Percentiles rank a stretch among this genome's conserved stretches.
Evolutionary conservation across 305 asterid species (phyloP).

Genomic region (Fraxinus ornus): DNA sequence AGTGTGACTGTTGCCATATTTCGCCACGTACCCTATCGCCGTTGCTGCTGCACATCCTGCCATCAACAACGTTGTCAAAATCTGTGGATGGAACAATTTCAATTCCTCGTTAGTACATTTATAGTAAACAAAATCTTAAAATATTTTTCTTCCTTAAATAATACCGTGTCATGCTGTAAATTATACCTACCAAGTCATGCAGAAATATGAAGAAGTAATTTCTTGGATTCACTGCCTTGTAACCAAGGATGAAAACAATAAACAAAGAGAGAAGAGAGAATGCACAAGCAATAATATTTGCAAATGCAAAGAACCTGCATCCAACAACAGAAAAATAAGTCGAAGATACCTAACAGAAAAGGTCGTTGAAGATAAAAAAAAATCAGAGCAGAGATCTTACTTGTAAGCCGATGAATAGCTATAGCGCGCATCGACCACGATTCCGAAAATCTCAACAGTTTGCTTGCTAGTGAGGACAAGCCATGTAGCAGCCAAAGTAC

Average conservation of each 20-base stretch:
- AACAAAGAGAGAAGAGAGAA: constrained; percentile 38
- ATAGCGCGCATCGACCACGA: constrained; percentile 40
- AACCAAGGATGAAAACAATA: constrained; percentile 20
- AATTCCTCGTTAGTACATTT: not conserved
- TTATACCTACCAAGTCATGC: constrained; percentile 53
- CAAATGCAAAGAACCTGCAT: constrained; percentile 53
- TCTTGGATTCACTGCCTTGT: constrained; percentile 28
- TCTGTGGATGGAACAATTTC: constrained; percentile 26
- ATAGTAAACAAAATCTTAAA: not conserved
- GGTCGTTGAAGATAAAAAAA: not conserved
- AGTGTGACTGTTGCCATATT: constrained; percentile 52
- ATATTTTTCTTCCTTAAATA: not conserved
- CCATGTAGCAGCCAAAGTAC: constrained; percentile 41
- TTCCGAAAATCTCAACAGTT: constrained; percentile 27
- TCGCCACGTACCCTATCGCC: constrained; percentile 51
- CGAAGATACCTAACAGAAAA: not conserved
- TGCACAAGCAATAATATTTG: constrained; percentile 45
- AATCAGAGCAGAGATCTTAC: constrained; percentile 23
- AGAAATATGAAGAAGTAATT: constrained; percentile 46
- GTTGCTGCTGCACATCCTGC: constrained; percentile 60
- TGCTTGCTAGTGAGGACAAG: constrained; percentile 43
- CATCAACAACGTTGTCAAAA: constrained; percentile 34
- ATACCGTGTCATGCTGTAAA: too few species aligned
- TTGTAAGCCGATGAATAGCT: constrained; percentile 44
- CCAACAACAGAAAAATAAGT: not conserved